A percentile compares a stretch with the other conserved stretches of the same genome.
Evolutionary conservation across 2,329 filamentous ascomycete genomes (phyloP).

Genomic region (Davidsoniella virescens): DNA sequence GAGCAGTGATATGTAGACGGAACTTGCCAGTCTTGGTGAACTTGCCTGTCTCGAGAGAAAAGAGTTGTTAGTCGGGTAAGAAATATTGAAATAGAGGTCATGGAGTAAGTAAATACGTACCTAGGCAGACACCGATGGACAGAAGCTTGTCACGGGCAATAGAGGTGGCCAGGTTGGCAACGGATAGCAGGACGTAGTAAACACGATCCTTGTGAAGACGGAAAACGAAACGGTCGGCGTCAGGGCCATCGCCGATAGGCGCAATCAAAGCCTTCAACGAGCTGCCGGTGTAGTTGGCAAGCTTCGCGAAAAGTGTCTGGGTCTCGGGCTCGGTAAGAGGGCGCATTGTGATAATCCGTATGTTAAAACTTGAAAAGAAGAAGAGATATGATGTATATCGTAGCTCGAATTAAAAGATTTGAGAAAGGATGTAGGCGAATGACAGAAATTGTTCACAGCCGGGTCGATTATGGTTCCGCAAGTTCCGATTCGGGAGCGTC

Average conservation of each 20-base stretch:
- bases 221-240: constrained; percentile 70
- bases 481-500: constrained; percentile 5
- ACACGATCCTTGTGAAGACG: constrained; percentile 67
- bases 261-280: constrained; percentile 75
- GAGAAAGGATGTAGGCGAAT: not conserved
- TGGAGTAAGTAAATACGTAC: constrained; percentile 20
- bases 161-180: constrained; percentile 82
- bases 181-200: constrained; percentile 78
- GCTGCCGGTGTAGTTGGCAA: constrained; percentile 82
- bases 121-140: constrained; percentile 74
- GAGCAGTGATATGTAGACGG: constrained; percentile 74
- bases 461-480: not conserved
- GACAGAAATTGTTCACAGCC: not conserved
- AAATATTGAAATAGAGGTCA: no score
- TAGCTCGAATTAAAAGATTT: not conserved
- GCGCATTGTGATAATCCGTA: constrained; percentile 41
- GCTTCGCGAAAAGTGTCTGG: constrained; percentile 74
- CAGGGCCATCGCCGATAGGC: constrained; percentile 48
- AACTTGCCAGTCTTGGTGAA: constrained; percentile 97
- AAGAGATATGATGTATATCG: not conserved
- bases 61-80: constrained; percentile 12
- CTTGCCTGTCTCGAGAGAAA: constrained; percentile 41
- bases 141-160: constrained; percentile 69
- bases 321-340: constrained; percentile 66
- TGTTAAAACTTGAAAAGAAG: constrained; percentile 2